Evolutionary conservation across 1,284 basidiomycete genomes (phyloP), one percentile per base, ranked within the genome.

Genomic region (Peniophora sp.): DNA sequence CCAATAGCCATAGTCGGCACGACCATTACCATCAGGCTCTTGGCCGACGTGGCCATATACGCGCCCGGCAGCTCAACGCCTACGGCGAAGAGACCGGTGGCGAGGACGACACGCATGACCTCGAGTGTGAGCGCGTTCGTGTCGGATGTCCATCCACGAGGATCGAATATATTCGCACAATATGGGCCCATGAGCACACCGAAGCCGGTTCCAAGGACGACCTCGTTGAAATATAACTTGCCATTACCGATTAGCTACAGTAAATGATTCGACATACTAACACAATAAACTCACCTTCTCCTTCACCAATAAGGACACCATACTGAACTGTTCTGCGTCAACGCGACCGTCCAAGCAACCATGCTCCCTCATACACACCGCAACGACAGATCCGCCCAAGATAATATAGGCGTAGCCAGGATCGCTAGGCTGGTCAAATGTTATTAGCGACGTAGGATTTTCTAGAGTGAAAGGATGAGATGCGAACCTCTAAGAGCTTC

Each of bases 201-300:
- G 48, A 88, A 90, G 0, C 78, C 73, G 0, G 92, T 94, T 2
- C 93, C 92, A 39, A 97, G 81, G 35, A 94, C 85, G 22, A 95
- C 93, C 72, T 97, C 95, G 59, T 93, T 95, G 58, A 97, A 82
- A 64, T 89, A 96, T 2, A 96, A 64, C 73, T 86, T 53, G n/a
- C 38, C 8, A 8, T 41, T n/a, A n/a, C 8, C n/a, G n/a, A 8
- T 41, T 32, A 38, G 8, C 45, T 19, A 22, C 36, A 19, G 41
- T n/a, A n/a, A 27, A 54, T 16, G 56, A 47, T 36, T 36, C 34
- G 48, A n/a, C n/a, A 14, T 20, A 51, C 27, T 32, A 59, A 71
- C 93, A 94, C 45, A 96, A 69, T 1, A 87, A 51, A 5, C 8
- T 19, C 35, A 82, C 85, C 67, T 72, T 84, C 67, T 97, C 90